Conservation (phyloP, 1,284 basidiomycete genomes). For the Pterula multifida region DNA sequence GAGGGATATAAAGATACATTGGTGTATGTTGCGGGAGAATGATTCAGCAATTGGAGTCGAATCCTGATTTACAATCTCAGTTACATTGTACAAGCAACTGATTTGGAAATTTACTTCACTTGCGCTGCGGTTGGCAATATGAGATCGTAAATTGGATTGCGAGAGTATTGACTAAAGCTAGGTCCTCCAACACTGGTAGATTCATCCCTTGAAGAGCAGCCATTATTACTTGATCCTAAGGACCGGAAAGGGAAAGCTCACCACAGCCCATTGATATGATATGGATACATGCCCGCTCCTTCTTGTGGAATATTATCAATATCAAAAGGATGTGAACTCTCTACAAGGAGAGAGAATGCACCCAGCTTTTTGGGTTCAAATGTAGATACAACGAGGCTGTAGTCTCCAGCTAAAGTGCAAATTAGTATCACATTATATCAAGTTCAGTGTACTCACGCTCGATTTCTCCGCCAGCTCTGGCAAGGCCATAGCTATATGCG, state of each 20-base stretch:
- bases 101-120: conserved; percentile 41
- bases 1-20: conserved; percentile 50
- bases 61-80: conserved; percentile 27
- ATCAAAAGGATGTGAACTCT: conserved; percentile 51
- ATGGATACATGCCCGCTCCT: conserved; percentile 84
- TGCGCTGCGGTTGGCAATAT: conserved; percentile 38
- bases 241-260: conserved; percentile 20
- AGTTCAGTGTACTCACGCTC: conserved; percentile 32
- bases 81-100: not conserved
- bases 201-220: conserved; percentile 28
- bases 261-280: conserved; percentile 60
- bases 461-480: conserved; percentile 41
- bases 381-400: conserved; percentile 73
- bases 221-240: not conserved
- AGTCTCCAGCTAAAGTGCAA: conserved; percentile 53
- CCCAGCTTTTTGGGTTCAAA: conserved; percentile 68
- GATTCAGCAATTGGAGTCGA: conserved; percentile 47
- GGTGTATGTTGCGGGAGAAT: conserved; percentile 31
- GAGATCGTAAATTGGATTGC: conserved; percentile 63
- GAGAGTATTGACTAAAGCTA: conserved; percentile 44
- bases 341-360: conserved; percentile 49
- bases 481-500: conserved; percentile 72
- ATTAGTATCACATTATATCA: conserved; percentile 1
- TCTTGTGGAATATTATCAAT: conserved; percentile 76
- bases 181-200: conserved; percentile 55